Evolutionary conservation across 768 basidiomycete species (phyloP).

Genomic region (Suillus americanus): DNA sequence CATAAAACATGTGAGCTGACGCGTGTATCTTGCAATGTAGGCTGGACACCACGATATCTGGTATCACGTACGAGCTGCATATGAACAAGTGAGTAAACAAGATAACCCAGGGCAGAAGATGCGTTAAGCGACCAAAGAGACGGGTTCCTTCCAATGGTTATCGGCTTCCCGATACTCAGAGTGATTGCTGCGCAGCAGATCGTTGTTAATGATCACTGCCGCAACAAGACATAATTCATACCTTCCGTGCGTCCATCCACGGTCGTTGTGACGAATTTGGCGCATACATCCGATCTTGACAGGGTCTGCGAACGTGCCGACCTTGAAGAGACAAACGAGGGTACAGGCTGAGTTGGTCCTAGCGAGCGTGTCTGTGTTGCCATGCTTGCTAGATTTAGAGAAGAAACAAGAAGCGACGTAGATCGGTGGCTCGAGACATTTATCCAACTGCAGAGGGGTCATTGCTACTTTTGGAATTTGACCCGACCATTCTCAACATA

Average conservation of each 20-base stretch:
- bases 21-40: conserved; percentile 81
- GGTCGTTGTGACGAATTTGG: conserved; percentile 63
- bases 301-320: conserved; percentile 13
- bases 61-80: conserved; percentile 57
- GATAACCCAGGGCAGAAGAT: not conserved
- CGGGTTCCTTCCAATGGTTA: conserved; percentile 72
- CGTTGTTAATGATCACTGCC: not conserved
- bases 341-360: conserved; percentile 29
- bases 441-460: not conserved
- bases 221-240: conserved; percentile 19
- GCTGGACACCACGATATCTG: conserved; percentile 63
- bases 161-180: conserved; percentile 60
- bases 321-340: conserved; percentile 20
- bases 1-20: conserved; percentile 37
- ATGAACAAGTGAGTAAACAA: conserved; percentile 4
- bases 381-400: not conserved
- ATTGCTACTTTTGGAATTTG: conserved; percentile 2
- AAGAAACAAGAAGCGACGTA: not conserved
- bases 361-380: conserved; percentile 3
- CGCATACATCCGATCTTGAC: conserved; percentile 52
- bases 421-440: not conserved
- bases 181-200: conserved; percentile 47
- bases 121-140: conserved; percentile 50
- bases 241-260: conserved; percentile 67
- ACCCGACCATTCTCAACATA: not conserved